Base-by-base conservation (phyloP, 345 rosid genomes). In the Eucalyptus sp. region DNA sequence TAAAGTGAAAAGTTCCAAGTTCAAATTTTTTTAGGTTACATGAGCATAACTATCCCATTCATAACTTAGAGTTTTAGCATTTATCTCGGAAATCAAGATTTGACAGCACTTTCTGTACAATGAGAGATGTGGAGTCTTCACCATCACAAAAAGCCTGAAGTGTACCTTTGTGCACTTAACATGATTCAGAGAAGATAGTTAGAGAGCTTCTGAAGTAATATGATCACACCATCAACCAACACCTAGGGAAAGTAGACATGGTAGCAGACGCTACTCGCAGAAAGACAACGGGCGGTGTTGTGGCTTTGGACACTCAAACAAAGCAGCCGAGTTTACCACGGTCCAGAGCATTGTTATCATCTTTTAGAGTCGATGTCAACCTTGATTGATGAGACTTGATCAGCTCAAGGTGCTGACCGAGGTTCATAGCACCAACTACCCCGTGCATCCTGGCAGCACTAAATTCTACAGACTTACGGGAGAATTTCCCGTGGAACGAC, bases 1-100 rank as follows among this genome's bases (percentile, higher is more conserved):
- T 0, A 8, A 16, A 66, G 0, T 3, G 33, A 3, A 2, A 31
- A 3, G 4, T 7, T 33, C 0, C 16, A 13, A 68, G 2, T 33
- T 68, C 43, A 66, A 31, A 15, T 7, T 0, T 15, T 29, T 66
- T 16, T 4, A 27, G 10, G 4, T 2, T 12, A n/a, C 7, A 64
- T 14, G 5, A 6, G 1, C 10, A 7, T 2, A 64, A 66, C 33
- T 31, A 66, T 68, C 25, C 13, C 44, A 31, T 10, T 16, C 13
- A 33, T 33, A 41, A 68, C 44, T 68, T 33, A 41, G 80, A 68
- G 44, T 68, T 68, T 33, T 10, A 10, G 80, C 22, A 31, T 16
- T 66, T 68, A 13, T 31, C 44, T 68, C 1, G 20, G 44, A 16
- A 68, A 20, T 68, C 80, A 17, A 66, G 41, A 33, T 60, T 25